Evolutionary conservation across 345 rosid genomes (phyloP), one percentile per base, ranked within the genome.

Genomic region (Arabis hirsuta): DNA sequence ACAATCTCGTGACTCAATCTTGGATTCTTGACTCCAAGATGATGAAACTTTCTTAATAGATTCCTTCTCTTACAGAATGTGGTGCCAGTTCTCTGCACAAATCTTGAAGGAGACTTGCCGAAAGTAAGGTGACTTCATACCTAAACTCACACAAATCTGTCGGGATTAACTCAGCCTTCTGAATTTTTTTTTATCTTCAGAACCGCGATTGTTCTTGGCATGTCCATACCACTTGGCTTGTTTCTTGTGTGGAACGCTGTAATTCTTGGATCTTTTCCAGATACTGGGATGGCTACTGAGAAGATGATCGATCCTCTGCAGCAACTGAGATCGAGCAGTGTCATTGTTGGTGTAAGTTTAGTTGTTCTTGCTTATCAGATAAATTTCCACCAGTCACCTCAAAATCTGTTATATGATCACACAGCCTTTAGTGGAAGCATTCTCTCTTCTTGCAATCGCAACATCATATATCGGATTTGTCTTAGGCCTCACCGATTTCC

Each of bases 211-310:
- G 81, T 93, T 63, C 72, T 85, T 16, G 98, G 90, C 73, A 90
- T 97, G 16, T 89, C 89, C 69, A 85, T 93, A 71, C 97, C 92
- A 22, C 96, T 93, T n/a, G 90, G 84, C 46, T 77, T 90, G 80
- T 93, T 93, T 81, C 90, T 93, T 66, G 89, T 90, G 52, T 90
- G 98, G 97, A 77, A 93, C 62, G 98, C 81, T 72, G 96, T 90
- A 31, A 85, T 93, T 71, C 81, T 90, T 53, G 97, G 96, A 82
- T 88, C 88, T 9, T 77, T 93, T 52, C 52, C 88, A 27, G 80
- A 67, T 64, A 62, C 68, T 48, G 90, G 80, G 20, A 76, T 64
- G 65, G 10, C 9, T 26, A 54, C 65, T 58, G 87, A 70, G 43
- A 82, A 79, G 78, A 76, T 87, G 48, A 74, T 77, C 4, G 98